These are phyloP conservation scores for Samsoniella hepiali DNA, from an alignment of 2,329 filamentous ascomycete species.

Conservation along the genomic window DNA sequence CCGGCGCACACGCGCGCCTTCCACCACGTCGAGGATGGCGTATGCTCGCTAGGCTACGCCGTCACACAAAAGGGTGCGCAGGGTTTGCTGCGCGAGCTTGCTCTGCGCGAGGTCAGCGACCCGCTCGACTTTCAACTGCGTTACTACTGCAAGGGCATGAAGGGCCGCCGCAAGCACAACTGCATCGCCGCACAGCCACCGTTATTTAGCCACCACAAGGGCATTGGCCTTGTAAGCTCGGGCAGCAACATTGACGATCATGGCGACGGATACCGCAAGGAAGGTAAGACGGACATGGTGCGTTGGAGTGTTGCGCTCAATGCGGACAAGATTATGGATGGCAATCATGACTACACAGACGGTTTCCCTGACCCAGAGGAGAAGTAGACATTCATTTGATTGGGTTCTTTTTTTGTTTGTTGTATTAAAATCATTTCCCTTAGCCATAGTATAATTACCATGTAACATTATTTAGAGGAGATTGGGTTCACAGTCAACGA, in stretches of 20 bases:
- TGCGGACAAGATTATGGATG: conserved; percentile 16
- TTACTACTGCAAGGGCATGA: conserved; percentile 42
- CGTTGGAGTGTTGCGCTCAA: conserved; percentile 10
- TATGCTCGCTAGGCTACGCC: conserved; percentile 43
- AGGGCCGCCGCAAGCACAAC: conserved; percentile 32
- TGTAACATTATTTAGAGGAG: no score
- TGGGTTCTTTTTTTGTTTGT: no score
- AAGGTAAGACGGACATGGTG: conserved; percentile 25
- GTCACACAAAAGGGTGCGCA: conserved; percentile 41
- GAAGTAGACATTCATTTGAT: background rate
- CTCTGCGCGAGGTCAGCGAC: conserved; percentile 37
- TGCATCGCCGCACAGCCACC: conserved; percentile 40
- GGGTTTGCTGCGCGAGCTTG: conserved; percentile 34
- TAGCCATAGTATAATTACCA: no score
- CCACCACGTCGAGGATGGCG: conserved; percentile 36
- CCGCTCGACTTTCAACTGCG: conserved; percentile 43
- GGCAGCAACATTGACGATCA: conserved; percentile 37
- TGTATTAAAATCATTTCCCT: no score
- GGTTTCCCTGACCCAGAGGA: background rate
- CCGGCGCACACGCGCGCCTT: conserved; percentile 40
- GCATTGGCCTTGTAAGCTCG: conserved; percentile 32
- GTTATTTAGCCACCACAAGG: conserved; percentile 44
- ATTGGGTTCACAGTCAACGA: no score
- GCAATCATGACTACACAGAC: background rate
- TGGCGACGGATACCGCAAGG: conserved; percentile 26